These are phyloP conservation scores for Trypanosoma melophagium DNA, from an alignment of 208 protist genomes.

Conservation along the genomic window DNA sequence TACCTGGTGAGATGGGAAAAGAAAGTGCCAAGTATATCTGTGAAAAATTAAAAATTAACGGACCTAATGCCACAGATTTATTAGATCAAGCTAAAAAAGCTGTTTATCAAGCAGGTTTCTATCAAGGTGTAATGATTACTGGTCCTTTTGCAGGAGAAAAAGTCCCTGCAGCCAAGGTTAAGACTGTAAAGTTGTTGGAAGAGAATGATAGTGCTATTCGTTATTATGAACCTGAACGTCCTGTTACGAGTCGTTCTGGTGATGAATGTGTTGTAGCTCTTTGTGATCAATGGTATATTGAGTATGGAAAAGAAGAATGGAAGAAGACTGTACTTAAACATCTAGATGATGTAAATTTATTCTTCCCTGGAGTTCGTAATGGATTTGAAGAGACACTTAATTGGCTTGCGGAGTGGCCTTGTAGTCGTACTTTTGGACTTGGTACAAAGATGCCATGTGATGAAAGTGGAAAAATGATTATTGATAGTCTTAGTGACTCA, in stretches of 20 bases:
- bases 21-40: constrained; percentile 87
- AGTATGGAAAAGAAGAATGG: constrained; percentile 99
- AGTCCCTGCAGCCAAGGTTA: constrained; percentile 95
- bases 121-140: constrained; percentile 94
- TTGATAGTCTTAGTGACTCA: constrained; percentile 99
- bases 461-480: constrained; percentile 91
- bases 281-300: constrained; percentile 99
- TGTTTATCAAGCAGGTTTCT: constrained; percentile 98
- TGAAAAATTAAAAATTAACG: constrained; percentile 96
- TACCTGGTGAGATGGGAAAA: constrained; percentile 85
- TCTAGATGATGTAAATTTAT: constrained; percentile 92
- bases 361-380: constrained; percentile 88
- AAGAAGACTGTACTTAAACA: constrained; percentile 81
- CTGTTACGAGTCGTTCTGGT: constrained; percentile 98
- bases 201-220: constrained; percentile 73
- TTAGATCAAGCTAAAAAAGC: constrained; percentile 98
- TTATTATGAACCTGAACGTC: constrained; percentile 97
- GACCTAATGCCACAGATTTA: constrained; percentile 93
- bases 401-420: constrained; percentile 99
- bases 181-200: constrained; percentile 81
- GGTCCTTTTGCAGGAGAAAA: constrained; percentile 71
- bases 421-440: constrained; percentile 99
- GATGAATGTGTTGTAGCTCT: constrained; percentile 99
- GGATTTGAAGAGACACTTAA: constrained; percentile 94
- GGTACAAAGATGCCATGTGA: constrained; percentile 98